Evolutionary conservation across 768 basidiomycete species (phyloP).

Genomic region (Phylloporus scabripes): DNA sequence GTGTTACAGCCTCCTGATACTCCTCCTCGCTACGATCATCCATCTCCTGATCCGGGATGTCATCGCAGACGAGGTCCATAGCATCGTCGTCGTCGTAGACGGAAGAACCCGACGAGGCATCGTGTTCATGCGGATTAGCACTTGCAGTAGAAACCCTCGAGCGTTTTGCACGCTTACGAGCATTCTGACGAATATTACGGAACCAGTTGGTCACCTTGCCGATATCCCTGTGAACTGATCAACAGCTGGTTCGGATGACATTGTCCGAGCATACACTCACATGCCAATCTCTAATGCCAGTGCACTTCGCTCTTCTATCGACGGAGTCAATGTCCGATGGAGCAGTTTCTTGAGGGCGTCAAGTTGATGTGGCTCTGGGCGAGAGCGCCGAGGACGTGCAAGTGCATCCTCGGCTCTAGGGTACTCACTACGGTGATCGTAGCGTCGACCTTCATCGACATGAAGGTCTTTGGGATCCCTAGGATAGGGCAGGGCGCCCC

Average conservation of each 20-base stretch:
- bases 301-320: constrained; percentile 72
- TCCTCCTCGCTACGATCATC: constrained; percentile 59
- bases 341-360: constrained; percentile 68
- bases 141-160: constrained; percentile 37
- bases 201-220: constrained; percentile 89
- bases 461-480: constrained; percentile 26
- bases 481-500: constrained; percentile 22
- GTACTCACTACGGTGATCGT: constrained; percentile 19
- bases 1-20: constrained; percentile 68
- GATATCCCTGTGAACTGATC: constrained; percentile 51
- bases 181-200: constrained; percentile 75
- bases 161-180: constrained; percentile 64
- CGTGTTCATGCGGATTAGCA: constrained; percentile 39
- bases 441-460: constrained; percentile 20
- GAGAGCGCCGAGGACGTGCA: constrained; percentile 60
- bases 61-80: constrained; percentile 46
- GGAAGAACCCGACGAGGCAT: constrained; percentile 49
- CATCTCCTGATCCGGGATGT: constrained; percentile 47
- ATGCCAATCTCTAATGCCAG: constrained; percentile 76
- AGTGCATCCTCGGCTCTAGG: constrained; percentile 29
- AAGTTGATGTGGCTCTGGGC: constrained; percentile 76
- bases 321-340: constrained; percentile 62
- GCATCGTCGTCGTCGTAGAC: constrained; percentile 39
- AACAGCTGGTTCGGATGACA: constrained; percentile 1
- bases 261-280: constrained; percentile 34